Percentiles rank a stretch among this genome's conserved stretches.
phyloP scores from a whole-genome alignment of 1,139 yeast genomes.

The Debaryomyces nepalensis region DNA sequence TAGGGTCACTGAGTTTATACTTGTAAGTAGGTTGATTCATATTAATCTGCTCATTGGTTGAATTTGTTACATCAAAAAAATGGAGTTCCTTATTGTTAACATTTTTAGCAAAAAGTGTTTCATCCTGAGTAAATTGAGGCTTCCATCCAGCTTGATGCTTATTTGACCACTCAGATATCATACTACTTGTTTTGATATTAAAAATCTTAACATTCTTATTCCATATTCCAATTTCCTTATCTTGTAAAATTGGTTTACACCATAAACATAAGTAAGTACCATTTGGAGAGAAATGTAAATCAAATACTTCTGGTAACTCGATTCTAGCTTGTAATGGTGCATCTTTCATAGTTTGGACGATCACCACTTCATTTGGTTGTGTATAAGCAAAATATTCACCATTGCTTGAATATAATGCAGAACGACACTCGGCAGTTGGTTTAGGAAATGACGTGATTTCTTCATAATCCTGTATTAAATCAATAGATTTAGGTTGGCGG shows the following conservation, averaged over 20 bases:
- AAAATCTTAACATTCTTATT: slow-evolving; percentile 78
- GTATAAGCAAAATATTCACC: slow-evolving; percentile 64
- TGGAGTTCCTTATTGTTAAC: slow-evolving; percentile 67
- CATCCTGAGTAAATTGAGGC: slow-evolving; percentile 84
- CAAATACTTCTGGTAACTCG: slow-evolving; percentile 68
- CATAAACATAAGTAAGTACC: slow-evolving; percentile 88
- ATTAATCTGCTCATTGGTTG: slow-evolving; percentile 38
- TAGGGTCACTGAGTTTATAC: slow-evolving; percentile 64
- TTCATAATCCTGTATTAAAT: slow-evolving; percentile 57
- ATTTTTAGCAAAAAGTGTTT: slow-evolving; percentile 68
- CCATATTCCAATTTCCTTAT: slow-evolving; percentile 69
- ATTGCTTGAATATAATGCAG: slow-evolving; percentile 54
- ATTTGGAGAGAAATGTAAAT: slow-evolving; percentile 82
- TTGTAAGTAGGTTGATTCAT: slow-evolving; percentile 61
- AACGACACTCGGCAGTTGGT: slow-evolving; percentile 47
- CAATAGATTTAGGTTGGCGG: slow-evolving; percentile 67
- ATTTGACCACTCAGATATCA: slow-evolving; percentile 71
- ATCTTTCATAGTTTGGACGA: slow-evolving; percentile 56
- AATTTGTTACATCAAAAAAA: slow-evolving; percentile 58
- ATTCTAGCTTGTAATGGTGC: slow-evolving; percentile 45
- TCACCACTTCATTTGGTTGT: slow-evolving; percentile 58
- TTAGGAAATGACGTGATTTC: slow-evolving; percentile 39
- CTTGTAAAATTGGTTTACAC: slow-evolving; percentile 78
- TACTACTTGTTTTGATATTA: slow-evolving; percentile 52
- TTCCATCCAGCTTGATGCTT: slow-evolving; percentile 91